phyloP scores from a whole-genome alignment of 1,284 basidiomycete species.

The Papiliotrema flavescens region DNA sequence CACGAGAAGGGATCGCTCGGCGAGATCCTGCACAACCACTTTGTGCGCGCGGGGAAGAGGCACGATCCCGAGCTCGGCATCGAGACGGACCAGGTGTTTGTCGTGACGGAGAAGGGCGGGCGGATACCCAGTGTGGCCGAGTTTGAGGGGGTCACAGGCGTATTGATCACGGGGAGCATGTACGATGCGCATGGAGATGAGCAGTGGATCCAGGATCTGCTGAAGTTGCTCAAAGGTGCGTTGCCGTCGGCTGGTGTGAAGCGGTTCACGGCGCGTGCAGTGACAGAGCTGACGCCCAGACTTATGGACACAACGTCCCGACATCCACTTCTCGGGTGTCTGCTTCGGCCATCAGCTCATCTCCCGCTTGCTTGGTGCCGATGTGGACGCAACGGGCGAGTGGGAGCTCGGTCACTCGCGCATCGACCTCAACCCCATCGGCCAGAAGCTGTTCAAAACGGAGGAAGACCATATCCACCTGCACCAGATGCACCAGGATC shows the following conservation, averaged over 20 bases:
- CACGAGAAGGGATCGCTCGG: constrained; percentile 10
- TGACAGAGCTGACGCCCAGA: constrained; percentile 6
- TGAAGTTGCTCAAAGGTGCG: constrained; percentile 13
- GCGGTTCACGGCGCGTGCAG: no score
- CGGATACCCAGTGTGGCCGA: constrained; percentile 9
- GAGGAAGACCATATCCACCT: constrained; percentile 9
- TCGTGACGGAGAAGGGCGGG: constrained; percentile 15
- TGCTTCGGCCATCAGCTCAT: constrained; percentile 17
- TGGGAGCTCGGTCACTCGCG: constrained; percentile 16
- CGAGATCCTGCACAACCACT: constrained; percentile 15
- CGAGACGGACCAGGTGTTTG: constrained; percentile 11
- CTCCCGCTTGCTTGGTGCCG: constrained; percentile 8
- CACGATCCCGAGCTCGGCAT: constrained; percentile 17
- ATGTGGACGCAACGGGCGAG: constrained; percentile 6
- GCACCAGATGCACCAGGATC: constrained; percentile 19
- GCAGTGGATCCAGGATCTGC: constrained; percentile 11
- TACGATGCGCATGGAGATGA: constrained; percentile 20
- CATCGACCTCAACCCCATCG: constrained; percentile 9
- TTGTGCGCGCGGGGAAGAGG: constrained; percentile 7
- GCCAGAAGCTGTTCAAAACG: constrained; percentile 14
- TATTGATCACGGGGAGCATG: constrained; percentile 17
- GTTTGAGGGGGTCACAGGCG: constrained; percentile 9
- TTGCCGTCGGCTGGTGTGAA: not conserved
- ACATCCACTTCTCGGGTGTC: constrained; percentile 12
- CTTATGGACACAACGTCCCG: constrained; percentile 8